Conservation (phyloP, 2,329 filamentous ascomycete species). For the Aspergillus pseudonomiae region DNA sequence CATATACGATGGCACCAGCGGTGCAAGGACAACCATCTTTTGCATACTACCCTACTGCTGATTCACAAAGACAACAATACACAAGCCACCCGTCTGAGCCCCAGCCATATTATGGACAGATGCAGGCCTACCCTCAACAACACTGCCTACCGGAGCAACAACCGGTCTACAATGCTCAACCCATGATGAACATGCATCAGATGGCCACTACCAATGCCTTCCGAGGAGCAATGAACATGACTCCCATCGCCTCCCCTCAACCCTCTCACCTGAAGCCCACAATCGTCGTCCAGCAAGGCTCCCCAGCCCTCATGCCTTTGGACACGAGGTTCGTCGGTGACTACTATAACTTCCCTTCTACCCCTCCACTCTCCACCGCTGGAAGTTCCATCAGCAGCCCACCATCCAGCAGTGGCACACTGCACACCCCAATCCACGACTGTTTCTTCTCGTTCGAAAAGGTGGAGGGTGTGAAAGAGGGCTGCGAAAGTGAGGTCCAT, state of each 20-base stretch:
- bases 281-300: constrained; percentile 65
- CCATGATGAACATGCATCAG: constrained; percentile 49
- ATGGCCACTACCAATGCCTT: constrained; percentile 47
- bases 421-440: constrained; percentile 82
- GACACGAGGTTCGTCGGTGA: constrained; percentile 73
- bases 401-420: constrained; percentile 70
- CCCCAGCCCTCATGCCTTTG: constrained; percentile 62
- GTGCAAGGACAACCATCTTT: constrained; percentile 73
- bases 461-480: constrained; percentile 69
- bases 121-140: constrained; percentile 35
- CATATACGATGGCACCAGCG: constrained; percentile 56
- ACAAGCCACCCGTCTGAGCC: constrained; percentile 62
- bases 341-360: constrained; percentile 75
- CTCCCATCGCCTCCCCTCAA: constrained; percentile 75
- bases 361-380: constrained; percentile 81
- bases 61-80: constrained; percentile 75
- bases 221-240: constrained; percentile 51
- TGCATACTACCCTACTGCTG: constrained; percentile 84
- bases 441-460: constrained; percentile 74
- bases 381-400: constrained; percentile 87
- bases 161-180: constrained; percentile 42
- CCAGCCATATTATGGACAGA: constrained; percentile 47
- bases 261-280: constrained; percentile 74
- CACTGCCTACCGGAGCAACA: constrained; percentile 35
- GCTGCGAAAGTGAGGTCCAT: constrained; percentile 69